Conservation (phyloP, 257 asterid species). For the Salvia splendens region DNA sequence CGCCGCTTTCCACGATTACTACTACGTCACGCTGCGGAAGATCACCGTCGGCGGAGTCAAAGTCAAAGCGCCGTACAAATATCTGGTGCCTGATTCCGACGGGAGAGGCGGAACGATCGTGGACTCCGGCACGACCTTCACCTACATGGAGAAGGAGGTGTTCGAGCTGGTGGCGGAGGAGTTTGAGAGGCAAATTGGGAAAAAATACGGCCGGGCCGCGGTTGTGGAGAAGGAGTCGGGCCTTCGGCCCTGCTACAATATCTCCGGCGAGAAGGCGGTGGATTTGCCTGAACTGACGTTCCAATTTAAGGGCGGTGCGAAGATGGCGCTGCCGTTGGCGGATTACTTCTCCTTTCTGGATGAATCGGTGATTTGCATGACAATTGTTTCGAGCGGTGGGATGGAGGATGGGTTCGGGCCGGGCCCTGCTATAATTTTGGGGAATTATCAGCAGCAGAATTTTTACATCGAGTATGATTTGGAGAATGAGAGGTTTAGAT, state of each 20-base stretch:
- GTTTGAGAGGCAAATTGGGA: constrained; percentile 46
- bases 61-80: constrained; percentile 43
- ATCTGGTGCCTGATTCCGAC: constrained; percentile 43
- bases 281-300: constrained; percentile 43
- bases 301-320: constrained; percentile 52
- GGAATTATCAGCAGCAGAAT: constrained; percentile 70
- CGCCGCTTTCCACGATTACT: constrained; percentile 42
- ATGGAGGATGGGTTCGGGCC: constrained; percentile 25
- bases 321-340: constrained; percentile 50
- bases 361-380: constrained; percentile 52
- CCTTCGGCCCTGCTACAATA: constrained; percentile 50
- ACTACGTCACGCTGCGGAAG: constrained; percentile 46
- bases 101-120: constrained; percentile 60
- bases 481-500: constrained; percentile 59
- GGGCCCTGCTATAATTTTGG: constrained; percentile 54
- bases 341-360: constrained; percentile 49
- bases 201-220: constrained; percentile 38
- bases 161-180: constrained; percentile 40
- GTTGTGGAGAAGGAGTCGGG: constrained; percentile 40
- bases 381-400: constrained; percentile 25
- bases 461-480: constrained; percentile 61
- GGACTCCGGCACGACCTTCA: constrained; percentile 62
- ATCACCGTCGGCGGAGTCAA: constrained; percentile 56
- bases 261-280: constrained; percentile 29
- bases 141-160: constrained; percentile 40